Conservation (phyloP, 73 alveolate species). For the Symbiodinium natans region DNA sequence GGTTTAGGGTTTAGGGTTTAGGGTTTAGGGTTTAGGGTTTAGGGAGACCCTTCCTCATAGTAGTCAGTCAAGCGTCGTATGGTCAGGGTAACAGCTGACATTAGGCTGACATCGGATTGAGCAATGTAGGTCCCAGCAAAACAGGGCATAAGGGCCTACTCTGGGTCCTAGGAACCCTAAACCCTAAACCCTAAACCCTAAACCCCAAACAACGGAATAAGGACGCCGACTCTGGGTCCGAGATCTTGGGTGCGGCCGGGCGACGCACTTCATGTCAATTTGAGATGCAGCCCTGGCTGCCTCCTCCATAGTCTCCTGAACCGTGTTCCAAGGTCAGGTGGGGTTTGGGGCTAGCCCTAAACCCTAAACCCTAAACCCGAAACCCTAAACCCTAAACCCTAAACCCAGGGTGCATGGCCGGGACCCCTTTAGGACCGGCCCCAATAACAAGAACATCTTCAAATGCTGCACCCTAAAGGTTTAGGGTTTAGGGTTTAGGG, state of each 20-base stretch:
- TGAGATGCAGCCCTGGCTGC: constrained; percentile 16
- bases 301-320: constrained; percentile 76
- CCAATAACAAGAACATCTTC: constrained; percentile 49
- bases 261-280: constrained; percentile 50
- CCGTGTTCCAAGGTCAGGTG: not conserved
- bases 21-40: too few species aligned
- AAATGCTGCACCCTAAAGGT: not conserved
- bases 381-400: constrained; percentile 92
- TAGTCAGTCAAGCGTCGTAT: too few species aligned
- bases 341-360: not conserved
- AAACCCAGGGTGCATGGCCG: constrained; percentile 46
- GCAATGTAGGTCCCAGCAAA: too few species aligned
- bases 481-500: too few species aligned
- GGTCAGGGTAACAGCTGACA: too few species aligned
- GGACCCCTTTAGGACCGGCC: not conserved
- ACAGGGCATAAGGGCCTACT: too few species aligned
- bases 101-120: too few species aligned
- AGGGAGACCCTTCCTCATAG: too few species aligned
- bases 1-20: not conserved
- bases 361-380: not conserved
- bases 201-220: not conserved
- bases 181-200: not conserved
- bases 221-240: too few species aligned
- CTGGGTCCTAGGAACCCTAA: too few species aligned
- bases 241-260: not conserved